Percentiles rank a stretch among this genome's conserved stretches.
These are phyloP conservation scores for Orbilia blumenaviensis DNA, from an alignment of 2,329 filamentous ascomycete species.

Conservation along the genomic window DNA sequence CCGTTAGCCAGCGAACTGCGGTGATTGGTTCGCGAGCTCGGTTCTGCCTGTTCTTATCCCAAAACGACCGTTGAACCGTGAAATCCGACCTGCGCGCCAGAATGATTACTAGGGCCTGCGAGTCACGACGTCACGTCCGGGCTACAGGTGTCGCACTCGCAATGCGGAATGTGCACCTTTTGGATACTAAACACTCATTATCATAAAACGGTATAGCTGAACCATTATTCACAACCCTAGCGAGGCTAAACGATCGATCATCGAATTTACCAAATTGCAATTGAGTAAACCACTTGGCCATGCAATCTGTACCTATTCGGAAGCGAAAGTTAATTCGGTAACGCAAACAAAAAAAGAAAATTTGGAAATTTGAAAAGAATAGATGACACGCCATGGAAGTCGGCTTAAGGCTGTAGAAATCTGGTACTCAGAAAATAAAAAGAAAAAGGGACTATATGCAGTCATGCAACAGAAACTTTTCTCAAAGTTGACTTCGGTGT, in stretches of 20 bases:
- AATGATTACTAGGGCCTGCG: constrained; percentile 8
- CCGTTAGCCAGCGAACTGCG: not conserved
- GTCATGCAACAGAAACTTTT: not conserved
- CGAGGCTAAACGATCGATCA: no score
- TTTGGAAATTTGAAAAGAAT: no score
- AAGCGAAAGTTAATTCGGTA: no score
- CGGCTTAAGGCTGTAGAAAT: not conserved
- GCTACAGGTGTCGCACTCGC: not conserved
- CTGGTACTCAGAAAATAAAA: not conserved
- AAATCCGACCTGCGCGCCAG: constrained; percentile 12
- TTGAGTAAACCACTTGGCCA: no score
- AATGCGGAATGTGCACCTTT: constrained; percentile 2
- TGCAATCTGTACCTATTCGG: no score
- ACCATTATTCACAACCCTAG: not conserved
- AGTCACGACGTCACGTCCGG: not conserved
- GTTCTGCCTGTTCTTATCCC: no score
- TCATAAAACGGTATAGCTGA: no score
- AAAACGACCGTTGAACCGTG: not conserved
- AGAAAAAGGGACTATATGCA: no score
- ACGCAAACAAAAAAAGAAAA: no score
- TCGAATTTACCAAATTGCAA: no score
- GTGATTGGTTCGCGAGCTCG: not conserved
- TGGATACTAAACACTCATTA: not conserved
- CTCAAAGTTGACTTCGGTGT: not conserved
- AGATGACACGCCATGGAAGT: no score